Conservation (phyloP, 495 filamentous ascomycete species). For the Trichoderma parareesei region DNA sequence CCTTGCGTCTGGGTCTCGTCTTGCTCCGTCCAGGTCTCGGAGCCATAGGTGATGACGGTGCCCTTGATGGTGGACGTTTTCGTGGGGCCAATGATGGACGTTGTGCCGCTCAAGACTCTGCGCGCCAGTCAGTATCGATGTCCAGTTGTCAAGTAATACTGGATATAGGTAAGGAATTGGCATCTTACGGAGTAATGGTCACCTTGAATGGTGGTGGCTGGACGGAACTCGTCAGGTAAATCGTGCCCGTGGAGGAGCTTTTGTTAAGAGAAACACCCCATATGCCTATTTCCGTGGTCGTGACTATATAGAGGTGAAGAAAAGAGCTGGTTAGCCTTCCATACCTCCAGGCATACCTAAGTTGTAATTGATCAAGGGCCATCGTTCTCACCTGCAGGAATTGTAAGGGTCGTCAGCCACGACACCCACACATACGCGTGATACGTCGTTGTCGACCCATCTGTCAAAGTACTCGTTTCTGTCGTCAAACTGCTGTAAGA, state of each 20-base stretch:
- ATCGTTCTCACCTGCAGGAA: neutral
- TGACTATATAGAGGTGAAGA: neutral
- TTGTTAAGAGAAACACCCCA: slow-evolving; percentile 5
- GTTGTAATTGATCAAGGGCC: neutral
- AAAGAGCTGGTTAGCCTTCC: neutral
- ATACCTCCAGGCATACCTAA: neutral
- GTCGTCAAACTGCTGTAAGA: slow-evolving; percentile 2
- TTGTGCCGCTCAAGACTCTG: neutral
- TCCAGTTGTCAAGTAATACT: too few species aligned
- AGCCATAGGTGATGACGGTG: neutral
- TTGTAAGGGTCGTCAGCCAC: neutral
- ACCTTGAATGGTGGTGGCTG: slow-evolving; percentile 3
- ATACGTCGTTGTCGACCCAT: neutral
- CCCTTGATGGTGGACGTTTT: neutral
- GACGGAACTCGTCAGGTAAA: slow-evolving; percentile 6
- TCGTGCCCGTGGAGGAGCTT: neutral
- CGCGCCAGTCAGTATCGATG: neutral
- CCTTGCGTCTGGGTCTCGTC: neutral
- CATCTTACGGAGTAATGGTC: slow-evolving; percentile 6
- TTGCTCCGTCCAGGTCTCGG: neutral
- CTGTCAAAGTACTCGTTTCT: neutral
- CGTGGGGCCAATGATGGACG: slow-evolving; percentile 1
- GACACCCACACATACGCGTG: neutral
- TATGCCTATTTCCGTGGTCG: neutral
- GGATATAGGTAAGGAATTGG: neutral